Evolutionary conservation across 2,329 filamentous ascomycete species (phyloP).

Genomic region (Penicillium sp.): DNA sequence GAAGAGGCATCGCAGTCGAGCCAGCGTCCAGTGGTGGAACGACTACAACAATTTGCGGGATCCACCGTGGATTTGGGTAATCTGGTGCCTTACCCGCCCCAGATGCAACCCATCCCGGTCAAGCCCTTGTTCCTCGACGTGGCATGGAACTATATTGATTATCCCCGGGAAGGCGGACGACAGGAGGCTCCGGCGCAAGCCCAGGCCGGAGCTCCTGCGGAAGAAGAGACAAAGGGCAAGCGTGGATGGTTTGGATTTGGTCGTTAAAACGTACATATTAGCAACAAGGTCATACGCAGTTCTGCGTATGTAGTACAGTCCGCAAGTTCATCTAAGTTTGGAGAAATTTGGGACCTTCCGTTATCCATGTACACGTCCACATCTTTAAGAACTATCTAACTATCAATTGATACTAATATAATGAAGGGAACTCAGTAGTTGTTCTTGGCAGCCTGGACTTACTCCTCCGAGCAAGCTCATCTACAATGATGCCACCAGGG

Average conservation of each 20-base stretch:
- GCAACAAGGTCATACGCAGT: no score
- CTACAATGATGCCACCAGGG: neutral
- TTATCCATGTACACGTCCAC: no score
- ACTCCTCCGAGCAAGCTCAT: neutral
- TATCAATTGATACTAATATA: slow-evolving; percentile 3
- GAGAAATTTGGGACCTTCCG: no score
- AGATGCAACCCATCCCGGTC: slow-evolving; percentile 75
- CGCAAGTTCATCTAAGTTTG: no score
- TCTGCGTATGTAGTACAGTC: no score
- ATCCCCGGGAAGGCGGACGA: slow-evolving; percentile 59
- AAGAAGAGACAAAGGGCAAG: slow-evolving; percentile 53
- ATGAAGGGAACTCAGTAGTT: slow-evolving; percentile 2
- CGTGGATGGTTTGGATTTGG: slow-evolving; percentile 75
- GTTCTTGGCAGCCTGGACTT: neutral
- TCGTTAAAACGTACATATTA: slow-evolving; percentile 20
- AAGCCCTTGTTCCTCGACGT: slow-evolving; percentile 96
- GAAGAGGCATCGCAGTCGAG: slow-evolving; percentile 44
- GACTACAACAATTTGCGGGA: slow-evolving; percentile 69
- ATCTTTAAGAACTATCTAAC: neutral
- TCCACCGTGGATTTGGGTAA: slow-evolving; percentile 70
- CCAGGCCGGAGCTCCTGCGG: neutral
- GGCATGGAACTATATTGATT: slow-evolving; percentile 96
- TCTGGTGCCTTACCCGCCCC: slow-evolving; percentile 82
- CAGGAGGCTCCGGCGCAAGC: slow-evolving; percentile 28
- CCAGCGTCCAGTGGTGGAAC: slow-evolving; percentile 65